These are phyloP conservation scores for Microdochium trichocladiopsis DNA, from an alignment of 2,329 filamentous ascomycete genomes.

Conservation along the genomic window DNA sequence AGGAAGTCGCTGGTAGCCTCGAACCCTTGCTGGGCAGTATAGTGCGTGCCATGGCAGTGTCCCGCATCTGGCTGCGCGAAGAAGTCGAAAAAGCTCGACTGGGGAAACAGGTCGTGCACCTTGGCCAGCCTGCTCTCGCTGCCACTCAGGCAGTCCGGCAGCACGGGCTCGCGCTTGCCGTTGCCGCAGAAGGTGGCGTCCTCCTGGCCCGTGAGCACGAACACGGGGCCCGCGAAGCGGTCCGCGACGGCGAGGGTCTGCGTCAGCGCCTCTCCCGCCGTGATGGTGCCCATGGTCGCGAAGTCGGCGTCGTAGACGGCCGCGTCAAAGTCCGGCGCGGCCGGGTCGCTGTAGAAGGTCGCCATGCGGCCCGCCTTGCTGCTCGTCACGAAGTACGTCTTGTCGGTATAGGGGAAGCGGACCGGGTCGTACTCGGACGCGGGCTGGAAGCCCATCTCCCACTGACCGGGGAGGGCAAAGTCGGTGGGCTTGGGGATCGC, in stretches of 20 bases:
- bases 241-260: not conserved
- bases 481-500: constrained; percentile 4
- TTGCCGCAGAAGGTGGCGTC: constrained; percentile 8
- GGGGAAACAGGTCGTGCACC: not conserved
- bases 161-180: not conserved
- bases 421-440: not conserved
- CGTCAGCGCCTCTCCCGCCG: constrained; percentile 8
- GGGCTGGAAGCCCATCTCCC: not conserved
- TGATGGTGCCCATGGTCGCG: constrained; percentile 6
- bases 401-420: constrained; percentile 1
- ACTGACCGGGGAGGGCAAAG: not conserved
- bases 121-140: not conserved
- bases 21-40: not conserved
- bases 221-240: constrained; percentile 5
- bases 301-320: constrained; percentile 5
- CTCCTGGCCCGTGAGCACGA: constrained; percentile 8
- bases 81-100: not conserved
- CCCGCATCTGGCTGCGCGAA: not conserved
- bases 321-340: constrained; percentile 1
- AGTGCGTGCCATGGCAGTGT: not conserved
- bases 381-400: not conserved
- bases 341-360: not conserved
- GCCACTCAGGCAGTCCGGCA: not conserved
- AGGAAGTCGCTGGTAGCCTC: not conserved
- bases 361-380: not conserved